These are phyloP conservation scores for Parachaetomium inaequale DNA, from an alignment of 495 filamentous ascomycete genomes.

Conservation along the genomic window DNA sequence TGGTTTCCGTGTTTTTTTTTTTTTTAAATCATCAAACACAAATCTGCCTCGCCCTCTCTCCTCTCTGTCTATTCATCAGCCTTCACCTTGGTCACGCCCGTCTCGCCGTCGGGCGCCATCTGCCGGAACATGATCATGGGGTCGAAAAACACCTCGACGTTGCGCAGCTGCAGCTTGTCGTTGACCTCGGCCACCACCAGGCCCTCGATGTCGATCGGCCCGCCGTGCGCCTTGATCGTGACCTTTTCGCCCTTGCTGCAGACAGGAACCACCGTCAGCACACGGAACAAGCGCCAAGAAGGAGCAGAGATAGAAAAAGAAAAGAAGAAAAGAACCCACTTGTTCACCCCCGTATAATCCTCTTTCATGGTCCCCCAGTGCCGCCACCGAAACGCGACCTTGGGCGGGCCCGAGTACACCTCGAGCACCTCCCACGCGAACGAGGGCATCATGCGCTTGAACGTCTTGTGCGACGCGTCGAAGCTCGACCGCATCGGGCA, in stretches of 20 bases:
- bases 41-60: neutral
- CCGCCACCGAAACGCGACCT: constrained; percentile 58
- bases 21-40: too few relatives aligned
- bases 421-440: constrained; percentile 69
- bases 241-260: constrained; percentile 57
- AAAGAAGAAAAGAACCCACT: constrained; percentile 39
- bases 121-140: constrained; percentile 64
- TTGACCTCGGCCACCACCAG: constrained; percentile 58
- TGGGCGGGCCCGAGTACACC: constrained; percentile 59
- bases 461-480: constrained; percentile 59
- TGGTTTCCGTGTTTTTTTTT: too few relatives aligned
- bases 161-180: constrained; percentile 53
- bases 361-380: constrained; percentile 64
- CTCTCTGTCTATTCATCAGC: neutral
- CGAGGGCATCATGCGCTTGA: constrained; percentile 66
- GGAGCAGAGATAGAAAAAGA: neutral
- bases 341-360: constrained; percentile 60
- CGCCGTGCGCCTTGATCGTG: constrained; percentile 51
- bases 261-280: neutral
- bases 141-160: constrained; percentile 61
- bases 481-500: constrained; percentile 56
- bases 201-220: constrained; percentile 48
- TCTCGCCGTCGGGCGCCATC: constrained; percentile 39
- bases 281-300: neutral
- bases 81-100: constrained; percentile 18